Evolutionary conservation across 108 stramenopile genomes (phyloP).

Genomic region (Cyclotella choctawhatcheeana): DNA sequence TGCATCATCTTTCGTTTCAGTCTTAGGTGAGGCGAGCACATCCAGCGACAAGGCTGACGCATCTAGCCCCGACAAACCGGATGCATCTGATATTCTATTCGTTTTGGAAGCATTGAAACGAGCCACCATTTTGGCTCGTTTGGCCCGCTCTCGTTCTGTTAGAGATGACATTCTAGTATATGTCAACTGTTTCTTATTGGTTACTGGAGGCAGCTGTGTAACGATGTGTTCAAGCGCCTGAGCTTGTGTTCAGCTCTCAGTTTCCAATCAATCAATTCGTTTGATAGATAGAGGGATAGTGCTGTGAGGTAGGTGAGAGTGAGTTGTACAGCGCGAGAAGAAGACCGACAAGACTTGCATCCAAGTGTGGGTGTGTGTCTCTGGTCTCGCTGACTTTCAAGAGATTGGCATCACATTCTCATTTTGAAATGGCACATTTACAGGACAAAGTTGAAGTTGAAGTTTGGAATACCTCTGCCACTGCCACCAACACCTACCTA

Average conservation of each 20-base stretch:
- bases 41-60: too few species aligned
- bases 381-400: too few species aligned
- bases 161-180: slow-evolving; percentile 17
- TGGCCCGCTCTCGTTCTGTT: slow-evolving; percentile 36
- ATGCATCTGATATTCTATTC: not conserved
- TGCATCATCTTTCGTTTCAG: too few species aligned
- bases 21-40: too few species aligned
- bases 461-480: not conserved
- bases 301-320: too few species aligned
- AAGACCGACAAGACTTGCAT: too few species aligned
- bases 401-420: too few species aligned
- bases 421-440: not conserved
- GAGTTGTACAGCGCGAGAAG: too few species aligned
- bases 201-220: too few species aligned
- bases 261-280: not conserved
- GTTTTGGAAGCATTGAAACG: slow-evolving; percentile 31
- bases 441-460: not conserved
- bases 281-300: slow-evolving; percentile 38
- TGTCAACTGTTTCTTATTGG: not conserved
- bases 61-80: not conserved
- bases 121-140: slow-evolving; percentile 45
- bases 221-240: too few species aligned
- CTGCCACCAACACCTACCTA: not conserved
- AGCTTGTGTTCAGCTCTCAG: not conserved
- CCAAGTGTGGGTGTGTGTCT: too few species aligned